Evolutionary conservation across 257 asterid species (phyloP), one percentile per base, ranked within the genome.

Genomic region (Ophiorrhiza pumila): DNA sequence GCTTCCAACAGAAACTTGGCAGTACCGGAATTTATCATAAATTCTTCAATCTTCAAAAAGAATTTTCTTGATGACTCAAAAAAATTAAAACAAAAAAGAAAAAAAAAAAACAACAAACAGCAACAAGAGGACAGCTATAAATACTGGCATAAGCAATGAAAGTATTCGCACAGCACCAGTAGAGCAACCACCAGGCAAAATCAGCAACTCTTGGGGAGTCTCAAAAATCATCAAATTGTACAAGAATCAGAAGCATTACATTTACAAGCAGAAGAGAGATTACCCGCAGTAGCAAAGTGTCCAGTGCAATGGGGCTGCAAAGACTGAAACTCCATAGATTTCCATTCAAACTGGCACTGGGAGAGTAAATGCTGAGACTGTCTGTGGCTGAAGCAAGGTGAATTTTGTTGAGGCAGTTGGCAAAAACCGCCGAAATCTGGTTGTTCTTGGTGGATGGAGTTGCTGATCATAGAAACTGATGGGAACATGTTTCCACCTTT

Each of bases 241-340:
- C 58, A 5, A 42, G 43, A 58, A 49, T 7, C 66, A 27, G 50
- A 56, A 71, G 58, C 60, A 42, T 32, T 34, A 29, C 39, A 39
- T 57, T 39, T n/a, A 10, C 20, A 29, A 7, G 35, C 39, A 17
- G 65, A 6, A 29, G 60, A 37, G 41, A 66, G 31, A 45, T 31
- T 66, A 74, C 78, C 78, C 20, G 46, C 58, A 59, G 78, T 10
- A 66, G 69, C 58, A 42, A 35, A 42, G 45, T 13, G 62, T 9
- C 50, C 31, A 42, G 18, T 47, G 11, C 31, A 17, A 45, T 46
- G 74, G 49, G 60, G 60, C 58, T 65, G 72, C 42, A 71, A 74
- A 67, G 62, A 56, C 39, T 66, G 73, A 43, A 59, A 66, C 72
- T 56, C 78, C 45, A 37, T 22, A 50, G 20, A 32, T 63, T 46